Conservation (phyloP, 108 stramenopile species). For the Stephanodiscus minutulus region DNA sequence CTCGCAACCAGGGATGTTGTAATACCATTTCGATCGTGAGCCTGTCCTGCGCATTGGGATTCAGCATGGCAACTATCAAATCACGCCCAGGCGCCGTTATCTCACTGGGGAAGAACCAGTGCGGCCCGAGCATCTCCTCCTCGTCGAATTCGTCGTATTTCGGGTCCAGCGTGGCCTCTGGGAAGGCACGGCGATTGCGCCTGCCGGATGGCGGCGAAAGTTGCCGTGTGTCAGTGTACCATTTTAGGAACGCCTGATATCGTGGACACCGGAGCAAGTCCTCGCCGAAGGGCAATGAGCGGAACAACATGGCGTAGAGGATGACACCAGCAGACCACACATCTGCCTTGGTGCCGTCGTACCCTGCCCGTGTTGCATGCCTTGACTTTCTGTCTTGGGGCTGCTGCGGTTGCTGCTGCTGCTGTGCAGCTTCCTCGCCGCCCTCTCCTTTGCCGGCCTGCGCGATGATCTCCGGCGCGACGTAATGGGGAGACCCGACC, state of each 20-base stretch:
- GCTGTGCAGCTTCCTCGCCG: not conserved
- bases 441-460: constrained; percentile 55
- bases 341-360: constrained; percentile 92
- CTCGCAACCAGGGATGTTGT: constrained; percentile 72
- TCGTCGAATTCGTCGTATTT: constrained; percentile 69
- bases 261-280: constrained; percentile 86
- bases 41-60: constrained; percentile 75
- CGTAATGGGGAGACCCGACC: constrained; percentile 92
- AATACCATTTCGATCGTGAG: constrained; percentile 72
- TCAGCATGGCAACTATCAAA: constrained; percentile 87
- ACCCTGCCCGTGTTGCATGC: constrained; percentile 45
- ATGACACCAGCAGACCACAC: constrained; percentile 96
- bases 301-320: constrained; percentile 88
- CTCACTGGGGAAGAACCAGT: constrained; percentile 82
- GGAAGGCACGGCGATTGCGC: constrained; percentile 59
- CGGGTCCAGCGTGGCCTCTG: constrained; percentile 62
- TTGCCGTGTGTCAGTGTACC: constrained; percentile 79
- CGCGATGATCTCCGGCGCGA: constrained; percentile 90
- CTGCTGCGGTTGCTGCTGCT: constrained; percentile 16
- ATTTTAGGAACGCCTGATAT: constrained; percentile 82
- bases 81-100: constrained; percentile 71
- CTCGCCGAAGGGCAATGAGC: constrained; percentile 89
- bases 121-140: constrained; percentile 72
- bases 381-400: constrained; percentile 24
- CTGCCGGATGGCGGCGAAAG: constrained; percentile 31